Evolutionary conservation across 2,329 filamentous ascomycete species (phyloP), one percentile per base, ranked within the genome.

Genomic region (Colletotrichum sp.): DNA sequence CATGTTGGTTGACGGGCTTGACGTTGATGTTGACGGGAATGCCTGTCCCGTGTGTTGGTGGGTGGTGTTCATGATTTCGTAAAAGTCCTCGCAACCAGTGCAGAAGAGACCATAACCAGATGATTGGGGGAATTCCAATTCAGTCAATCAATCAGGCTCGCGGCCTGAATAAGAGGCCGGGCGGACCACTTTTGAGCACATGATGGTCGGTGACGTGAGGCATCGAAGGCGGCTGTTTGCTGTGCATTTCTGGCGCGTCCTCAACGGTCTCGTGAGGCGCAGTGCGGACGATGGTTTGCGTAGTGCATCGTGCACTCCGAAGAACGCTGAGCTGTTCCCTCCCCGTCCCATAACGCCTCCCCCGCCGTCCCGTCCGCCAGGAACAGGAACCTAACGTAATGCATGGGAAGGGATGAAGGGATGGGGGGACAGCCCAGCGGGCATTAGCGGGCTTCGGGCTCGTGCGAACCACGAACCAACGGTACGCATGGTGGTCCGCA

Each of bases 121-220:
- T 52, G 43, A 52, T 52, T 52, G n/a, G 43, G 43, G 43, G 43
- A 3, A 52, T 52, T 52, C 43, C n/a, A 52, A 8, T 21, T 52
- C 43, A 43, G 32, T 21, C 26, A 30, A 8, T 58, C 52, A 48
- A 61, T 24, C 55, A 67, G 73, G 73, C 70, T 52, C 38, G 36
- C 56, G 34, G 18, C 21, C 26, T 30, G 26, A 38, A 26, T 21
- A 56, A 43, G 36, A 60, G 52, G 70, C 48, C 21, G 10, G 73
- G 73, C 73, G 73, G 73, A 65, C 73, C 73, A 76, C 18, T 73
- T 67, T 65, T 69, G 73, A 65, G 38, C 34, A 68, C 70, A 60
- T 32, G 58, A 65, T 55, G 70, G 8, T 28, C 9, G 69, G 70
- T 64, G 73, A 69, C 64, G 70, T 60, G 70, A 76, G 73, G 56